phyloP scores from a whole-genome alignment of 352 stramenopile genomes.

The Poterioochromonas sp. region DNA sequence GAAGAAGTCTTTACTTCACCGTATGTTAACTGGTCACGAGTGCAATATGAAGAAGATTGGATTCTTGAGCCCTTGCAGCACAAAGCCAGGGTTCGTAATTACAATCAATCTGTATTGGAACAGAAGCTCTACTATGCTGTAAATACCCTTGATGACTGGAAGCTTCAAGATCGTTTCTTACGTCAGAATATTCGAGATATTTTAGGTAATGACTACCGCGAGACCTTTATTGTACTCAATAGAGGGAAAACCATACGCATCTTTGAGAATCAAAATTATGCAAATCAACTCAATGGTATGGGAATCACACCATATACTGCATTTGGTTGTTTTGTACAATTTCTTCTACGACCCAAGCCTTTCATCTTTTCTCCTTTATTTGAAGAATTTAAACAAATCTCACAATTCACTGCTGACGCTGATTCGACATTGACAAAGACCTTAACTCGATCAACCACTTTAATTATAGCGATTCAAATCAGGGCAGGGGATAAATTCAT shows the following conservation, averaged over 20 bases:
- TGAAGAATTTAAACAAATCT: neutral
- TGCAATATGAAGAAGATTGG: neutral
- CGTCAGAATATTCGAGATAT: neutral
- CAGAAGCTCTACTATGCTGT: neutral
- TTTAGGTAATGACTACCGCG: neutral
- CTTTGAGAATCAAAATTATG: slow-evolving; percentile 16
- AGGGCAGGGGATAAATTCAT: neutral
- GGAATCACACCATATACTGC: neutral
- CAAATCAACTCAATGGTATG: neutral
- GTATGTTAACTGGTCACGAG: neutral
- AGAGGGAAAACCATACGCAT: slow-evolving; percentile 20
- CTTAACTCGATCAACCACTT: neutral
- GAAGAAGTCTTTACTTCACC: neutral
- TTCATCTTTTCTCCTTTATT: neutral
- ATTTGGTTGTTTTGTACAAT: slow-evolving; percentile 24
- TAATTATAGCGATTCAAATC: slow-evolving; percentile 28
- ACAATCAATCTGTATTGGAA: neutral
- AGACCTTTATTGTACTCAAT: neutral
- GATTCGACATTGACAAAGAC: neutral
- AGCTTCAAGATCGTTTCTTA: slow-evolving; percentile 9
- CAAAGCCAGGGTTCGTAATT: neutral
- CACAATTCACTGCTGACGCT: neutral
- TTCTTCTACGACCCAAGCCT: neutral
- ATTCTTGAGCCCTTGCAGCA: slow-evolving; percentile 11
- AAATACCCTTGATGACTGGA: slow-evolving; percentile 16